Conservation (phyloP, 2,329 filamentous ascomycete genomes). For the Xylariaceae sp. region DNA sequence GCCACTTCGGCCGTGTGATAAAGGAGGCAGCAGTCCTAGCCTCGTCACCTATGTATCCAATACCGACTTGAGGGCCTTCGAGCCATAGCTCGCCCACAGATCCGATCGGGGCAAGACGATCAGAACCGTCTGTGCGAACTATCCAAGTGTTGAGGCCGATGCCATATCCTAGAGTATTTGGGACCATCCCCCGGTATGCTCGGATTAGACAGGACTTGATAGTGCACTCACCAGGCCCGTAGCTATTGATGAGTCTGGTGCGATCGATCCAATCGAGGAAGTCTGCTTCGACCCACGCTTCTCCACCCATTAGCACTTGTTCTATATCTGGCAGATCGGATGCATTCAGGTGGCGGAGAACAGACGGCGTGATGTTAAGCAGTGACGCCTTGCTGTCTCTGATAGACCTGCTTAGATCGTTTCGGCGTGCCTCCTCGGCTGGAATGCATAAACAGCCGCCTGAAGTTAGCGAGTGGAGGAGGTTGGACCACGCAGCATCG, state of each 20-base stretch:
- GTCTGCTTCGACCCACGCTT: not conserved
- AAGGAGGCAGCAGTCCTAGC: not conserved
- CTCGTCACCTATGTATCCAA: conserved; percentile 1
- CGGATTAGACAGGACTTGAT: not conserved
- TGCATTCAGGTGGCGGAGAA: not conserved
- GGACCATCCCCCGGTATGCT: not conserved
- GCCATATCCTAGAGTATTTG: not conserved
- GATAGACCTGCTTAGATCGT: not conserved
- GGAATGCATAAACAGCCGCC: conserved; percentile 3
- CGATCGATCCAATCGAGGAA: not conserved
- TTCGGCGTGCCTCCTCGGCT: not conserved
- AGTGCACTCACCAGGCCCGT: conserved; percentile 1
- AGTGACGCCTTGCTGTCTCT: not conserved
- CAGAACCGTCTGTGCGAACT: not conserved
- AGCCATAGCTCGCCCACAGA: not conserved
- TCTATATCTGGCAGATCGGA: not conserved
- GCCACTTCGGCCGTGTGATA: not conserved
- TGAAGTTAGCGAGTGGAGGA: not conserved
- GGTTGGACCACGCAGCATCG: not conserved
- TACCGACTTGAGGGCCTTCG: not conserved
- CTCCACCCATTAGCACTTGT: not conserved
- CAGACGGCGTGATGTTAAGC: not conserved
- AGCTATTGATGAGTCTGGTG: not conserved
- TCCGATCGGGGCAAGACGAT: not conserved
- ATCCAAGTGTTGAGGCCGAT: not conserved